phyloP scores from a whole-genome alignment of 352 stramenopile species.

The Plasmopara viticola region DNA sequence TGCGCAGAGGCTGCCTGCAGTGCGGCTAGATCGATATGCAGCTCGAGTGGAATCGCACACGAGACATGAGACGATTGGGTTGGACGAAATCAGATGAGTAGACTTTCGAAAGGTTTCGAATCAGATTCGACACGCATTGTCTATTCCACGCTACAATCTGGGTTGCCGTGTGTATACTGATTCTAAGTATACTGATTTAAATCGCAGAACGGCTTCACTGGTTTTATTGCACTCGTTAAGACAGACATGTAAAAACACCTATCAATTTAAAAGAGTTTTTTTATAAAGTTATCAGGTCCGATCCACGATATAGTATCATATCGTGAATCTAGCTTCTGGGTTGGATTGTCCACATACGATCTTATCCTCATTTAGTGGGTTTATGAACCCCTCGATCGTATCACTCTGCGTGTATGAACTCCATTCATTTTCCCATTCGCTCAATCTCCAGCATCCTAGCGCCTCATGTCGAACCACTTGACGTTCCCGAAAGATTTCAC shows the following conservation, averaged over 20 bases:
- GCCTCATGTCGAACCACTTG: conserved; percentile 25
- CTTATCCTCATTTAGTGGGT: background rate
- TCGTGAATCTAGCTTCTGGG: too few relatives aligned
- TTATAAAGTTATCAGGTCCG: background rate
- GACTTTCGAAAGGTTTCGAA: too few relatives aligned
- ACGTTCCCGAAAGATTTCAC: conserved; percentile 62
- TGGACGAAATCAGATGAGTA: conserved; percentile 11
- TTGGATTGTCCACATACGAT: too few relatives aligned
- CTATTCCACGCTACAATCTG: too few relatives aligned
- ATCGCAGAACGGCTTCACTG: background rate
- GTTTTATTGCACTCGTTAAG: background rate
- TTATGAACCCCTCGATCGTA: too few relatives aligned
- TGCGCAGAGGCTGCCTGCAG: conserved; percentile 30
- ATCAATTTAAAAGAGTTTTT: background rate
- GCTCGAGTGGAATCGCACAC: conserved; percentile 45
- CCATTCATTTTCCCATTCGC: conserved; percentile 18
- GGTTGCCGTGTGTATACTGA: too few relatives aligned
- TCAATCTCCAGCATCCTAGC: conserved; percentile 5
- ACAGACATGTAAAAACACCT: background rate
- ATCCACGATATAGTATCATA: background rate
- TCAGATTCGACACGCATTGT: too few relatives aligned
- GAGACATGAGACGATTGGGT: conserved; percentile 14
- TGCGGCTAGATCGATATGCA: conserved; percentile 39
- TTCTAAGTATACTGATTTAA: too few relatives aligned
- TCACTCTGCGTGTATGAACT: too few relatives aligned